These are phyloP conservation scores for Naganishia vishniacii DNA, from an alignment of 768 basidiomycete genomes.

Conservation along the genomic window DNA sequence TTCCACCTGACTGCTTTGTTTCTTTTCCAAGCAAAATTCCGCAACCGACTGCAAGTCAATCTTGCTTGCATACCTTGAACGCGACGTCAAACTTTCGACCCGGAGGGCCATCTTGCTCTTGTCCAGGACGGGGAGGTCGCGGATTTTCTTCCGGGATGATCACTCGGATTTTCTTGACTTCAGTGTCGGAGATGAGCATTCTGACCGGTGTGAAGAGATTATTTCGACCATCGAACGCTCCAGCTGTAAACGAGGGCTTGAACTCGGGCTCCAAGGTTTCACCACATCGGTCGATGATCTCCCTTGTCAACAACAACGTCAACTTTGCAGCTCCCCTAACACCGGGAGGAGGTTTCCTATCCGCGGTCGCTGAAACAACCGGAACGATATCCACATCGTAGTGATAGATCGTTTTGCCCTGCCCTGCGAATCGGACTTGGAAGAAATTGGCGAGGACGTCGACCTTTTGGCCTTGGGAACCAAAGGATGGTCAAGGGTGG, in stretches of 20 bases:
- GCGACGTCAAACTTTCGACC: slow-evolving; percentile 38
- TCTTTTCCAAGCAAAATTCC: slow-evolving; percentile 38
- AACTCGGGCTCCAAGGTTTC: neutral
- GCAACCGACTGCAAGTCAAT: slow-evolving; percentile 41
- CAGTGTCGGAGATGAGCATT: slow-evolving; percentile 22
- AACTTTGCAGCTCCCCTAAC: neutral
- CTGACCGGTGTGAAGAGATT: slow-evolving; percentile 42
- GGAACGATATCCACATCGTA: slow-evolving; percentile 48
- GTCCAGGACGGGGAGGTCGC: slow-evolving; percentile 33
- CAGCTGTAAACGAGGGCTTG: neutral
- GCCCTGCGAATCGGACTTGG: slow-evolving; percentile 23
- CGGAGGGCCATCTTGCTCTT: slow-evolving; percentile 18
- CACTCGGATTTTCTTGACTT: slow-evolving; percentile 13
- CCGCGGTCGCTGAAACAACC: slow-evolving; percentile 16
- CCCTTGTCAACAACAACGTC: neutral
- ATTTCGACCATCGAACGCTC: slow-evolving; percentile 31
- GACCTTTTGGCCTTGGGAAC: slow-evolving; percentile 17
- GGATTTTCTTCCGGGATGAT: slow-evolving; percentile 22
- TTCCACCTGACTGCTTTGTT: slow-evolving; percentile 37
- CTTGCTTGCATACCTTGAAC: slow-evolving; percentile 40
- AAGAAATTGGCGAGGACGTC: slow-evolving; percentile 27
- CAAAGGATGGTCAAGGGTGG: slow-evolving; percentile 17
- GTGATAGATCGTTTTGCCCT: slow-evolving; percentile 31
- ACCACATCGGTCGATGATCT: neutral
- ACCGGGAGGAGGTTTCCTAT: neutral